These are phyloP conservation scores for Podospora anserina DNA, from an alignment of 495 filamentous ascomycete species.

Conservation along the genomic window DNA sequence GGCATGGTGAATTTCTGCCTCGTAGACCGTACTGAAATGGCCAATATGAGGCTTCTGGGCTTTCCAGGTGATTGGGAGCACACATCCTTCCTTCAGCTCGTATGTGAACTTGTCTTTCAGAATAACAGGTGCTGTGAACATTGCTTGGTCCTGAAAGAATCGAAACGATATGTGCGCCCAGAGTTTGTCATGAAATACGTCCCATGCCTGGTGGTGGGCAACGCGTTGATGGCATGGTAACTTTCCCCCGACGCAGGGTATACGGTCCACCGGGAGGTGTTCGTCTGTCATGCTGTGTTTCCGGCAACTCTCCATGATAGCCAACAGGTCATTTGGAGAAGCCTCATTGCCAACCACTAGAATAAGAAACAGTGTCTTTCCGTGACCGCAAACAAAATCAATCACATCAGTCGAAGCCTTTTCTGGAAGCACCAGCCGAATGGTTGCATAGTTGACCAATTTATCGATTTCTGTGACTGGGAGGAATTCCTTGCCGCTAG, in stretches of 20 bases:
- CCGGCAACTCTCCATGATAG: not conserved
- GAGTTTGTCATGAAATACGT: conserved; percentile 1
- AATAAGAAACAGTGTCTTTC: conserved; percentile 8
- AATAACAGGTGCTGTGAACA: conserved; percentile 8
- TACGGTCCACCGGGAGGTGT: not conserved
- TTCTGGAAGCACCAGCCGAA: not conserved
- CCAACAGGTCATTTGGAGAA: conserved; percentile 3
- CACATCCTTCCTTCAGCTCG: not conserved
- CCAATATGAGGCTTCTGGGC: not conserved
- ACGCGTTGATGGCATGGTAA: not conserved
- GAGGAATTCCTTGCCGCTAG: not conserved
- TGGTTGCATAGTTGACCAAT: not conserved
- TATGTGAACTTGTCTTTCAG: conserved; percentile 6
- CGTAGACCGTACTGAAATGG: conserved; percentile 5
- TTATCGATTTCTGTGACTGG: not conserved
- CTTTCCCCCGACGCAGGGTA: not conserved
- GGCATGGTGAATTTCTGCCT: not conserved
- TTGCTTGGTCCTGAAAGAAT: conserved; percentile 12
- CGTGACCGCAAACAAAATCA: not conserved
- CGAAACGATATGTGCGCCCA: conserved; percentile 1
- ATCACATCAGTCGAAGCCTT: not conserved
- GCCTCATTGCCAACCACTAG: not conserved
- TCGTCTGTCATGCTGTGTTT: not conserved
- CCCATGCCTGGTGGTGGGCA: not conserved
- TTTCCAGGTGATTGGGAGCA: not conserved